These are phyloP conservation scores for Auricularia sp. DNA, from an alignment of 768 basidiomycete species.

Conservation along the genomic window DNA sequence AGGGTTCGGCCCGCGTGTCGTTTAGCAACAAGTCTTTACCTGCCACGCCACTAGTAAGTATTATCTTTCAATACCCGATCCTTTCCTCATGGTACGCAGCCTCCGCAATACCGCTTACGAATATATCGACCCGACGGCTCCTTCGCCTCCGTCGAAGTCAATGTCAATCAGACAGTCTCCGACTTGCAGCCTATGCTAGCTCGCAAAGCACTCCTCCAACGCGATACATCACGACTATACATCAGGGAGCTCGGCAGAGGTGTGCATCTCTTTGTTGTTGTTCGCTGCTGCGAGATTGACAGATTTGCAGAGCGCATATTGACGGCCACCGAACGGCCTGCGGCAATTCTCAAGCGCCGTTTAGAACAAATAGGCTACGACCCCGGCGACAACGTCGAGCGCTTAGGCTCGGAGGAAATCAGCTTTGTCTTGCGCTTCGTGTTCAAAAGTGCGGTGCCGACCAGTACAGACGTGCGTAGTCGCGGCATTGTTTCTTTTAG, in stretches of 20 bases:
- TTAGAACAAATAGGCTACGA: conserved; percentile 87
- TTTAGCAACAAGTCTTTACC: conserved; percentile 2
- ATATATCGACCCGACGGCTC: conserved; percentile 67
- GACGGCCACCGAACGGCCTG: conserved; percentile 70
- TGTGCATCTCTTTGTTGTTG: conserved; percentile 21
- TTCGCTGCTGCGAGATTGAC: not conserved
- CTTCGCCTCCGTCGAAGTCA: conserved; percentile 60
- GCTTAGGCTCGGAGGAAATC: conserved; percentile 67
- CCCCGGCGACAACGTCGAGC: conserved; percentile 64
- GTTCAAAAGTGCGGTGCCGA: conserved; percentile 69
- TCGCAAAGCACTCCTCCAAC: conserved; percentile 34
- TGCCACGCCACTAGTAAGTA: conserved; percentile 2
- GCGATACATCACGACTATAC: conserved; percentile 57
- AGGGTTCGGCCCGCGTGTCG: not conserved
- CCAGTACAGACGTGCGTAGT: conserved; percentile 36
- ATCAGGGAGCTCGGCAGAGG: conserved; percentile 69
- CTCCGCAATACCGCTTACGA: conserved; percentile 45
- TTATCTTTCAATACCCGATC: not conserved
- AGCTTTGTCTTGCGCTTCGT: conserved; percentile 83
- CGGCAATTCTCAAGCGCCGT: conserved; percentile 71
- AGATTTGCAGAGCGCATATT: conserved; percentile 63
- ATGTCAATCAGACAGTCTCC: conserved; percentile 53
- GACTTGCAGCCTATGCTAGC: conserved; percentile 55
- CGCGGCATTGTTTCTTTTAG: conserved; percentile 17
- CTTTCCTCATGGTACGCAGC: conserved; percentile 3